Conservation (phyloP, 441 rosid species). For the Hura crepitans region DNA sequence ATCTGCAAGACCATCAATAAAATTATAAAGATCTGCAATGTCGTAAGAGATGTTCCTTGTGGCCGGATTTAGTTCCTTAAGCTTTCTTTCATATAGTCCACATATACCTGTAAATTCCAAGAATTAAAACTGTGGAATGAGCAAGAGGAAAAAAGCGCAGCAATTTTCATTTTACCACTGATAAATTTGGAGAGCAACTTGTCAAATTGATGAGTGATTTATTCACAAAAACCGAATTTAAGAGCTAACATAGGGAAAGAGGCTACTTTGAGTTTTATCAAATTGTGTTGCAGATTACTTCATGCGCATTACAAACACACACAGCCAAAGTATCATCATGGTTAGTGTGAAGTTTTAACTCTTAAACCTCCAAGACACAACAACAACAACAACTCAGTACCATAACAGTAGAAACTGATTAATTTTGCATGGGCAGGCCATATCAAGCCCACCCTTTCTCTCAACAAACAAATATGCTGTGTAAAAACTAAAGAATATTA, state of each 20-base stretch:
- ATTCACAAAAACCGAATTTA: background rate
- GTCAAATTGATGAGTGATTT: background rate
- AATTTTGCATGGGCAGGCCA: background rate
- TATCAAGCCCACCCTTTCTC: background rate
- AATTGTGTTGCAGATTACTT: background rate
- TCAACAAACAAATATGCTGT: too few relatives aligned
- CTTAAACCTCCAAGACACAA: background rate
- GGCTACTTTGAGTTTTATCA: background rate
- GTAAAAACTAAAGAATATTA: background rate
- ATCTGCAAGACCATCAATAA: conserved; percentile 91
- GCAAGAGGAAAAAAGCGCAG: background rate
- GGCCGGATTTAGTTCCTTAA: conserved; percentile 86
- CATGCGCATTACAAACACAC: background rate
- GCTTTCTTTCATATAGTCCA: conserved; percentile 81
- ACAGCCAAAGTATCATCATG: background rate
- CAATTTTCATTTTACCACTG: background rate
- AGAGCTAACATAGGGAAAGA: background rate
- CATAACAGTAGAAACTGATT: background rate
- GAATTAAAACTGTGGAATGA: background rate
- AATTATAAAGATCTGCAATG: conserved; percentile 83
- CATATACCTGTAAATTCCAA: conserved; percentile 58
- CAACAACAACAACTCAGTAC: background rate
- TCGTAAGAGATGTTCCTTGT: conserved; percentile 71
- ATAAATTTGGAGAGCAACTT: background rate
- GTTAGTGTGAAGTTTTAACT: background rate